Conservation (phyloP, 345 rosid genomes). For the Boechera divaricarpa region DNA sequence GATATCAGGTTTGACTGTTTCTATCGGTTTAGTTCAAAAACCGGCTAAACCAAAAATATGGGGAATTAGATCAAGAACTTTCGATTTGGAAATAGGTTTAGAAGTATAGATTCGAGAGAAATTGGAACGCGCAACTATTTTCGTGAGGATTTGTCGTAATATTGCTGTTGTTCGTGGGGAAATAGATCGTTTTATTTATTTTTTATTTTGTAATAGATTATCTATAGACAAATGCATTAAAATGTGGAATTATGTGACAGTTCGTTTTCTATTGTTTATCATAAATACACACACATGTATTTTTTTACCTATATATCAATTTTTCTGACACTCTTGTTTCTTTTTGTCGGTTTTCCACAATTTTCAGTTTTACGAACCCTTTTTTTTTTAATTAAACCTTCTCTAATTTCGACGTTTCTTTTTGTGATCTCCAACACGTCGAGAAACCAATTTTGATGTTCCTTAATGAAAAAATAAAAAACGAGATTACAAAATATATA, state of each 20-base stretch:
- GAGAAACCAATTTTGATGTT: slow-evolving; percentile 36
- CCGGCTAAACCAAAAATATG: no score
- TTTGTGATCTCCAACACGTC: slow-evolving; percentile 43
- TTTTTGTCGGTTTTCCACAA: slow-evolving; percentile 35
- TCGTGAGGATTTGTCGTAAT: rapidly evolving
- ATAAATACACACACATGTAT: slow-evolving; percentile 31
- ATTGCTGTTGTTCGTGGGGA: no score
- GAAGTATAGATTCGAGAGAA: no score
- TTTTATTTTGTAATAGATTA: no score
- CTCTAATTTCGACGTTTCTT: slow-evolving; percentile 47
- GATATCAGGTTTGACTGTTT: no score
- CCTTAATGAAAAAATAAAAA: not conserved
- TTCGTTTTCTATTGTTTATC: slow-evolving; percentile 20
- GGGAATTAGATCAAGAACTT: no score
- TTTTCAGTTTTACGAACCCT: slow-evolving; percentile 13
- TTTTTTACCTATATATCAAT: slow-evolving; percentile 26
- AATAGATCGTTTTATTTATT: no score
- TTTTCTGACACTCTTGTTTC: slow-evolving; percentile 46
- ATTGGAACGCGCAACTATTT: no score
- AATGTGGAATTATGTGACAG: not conserved
- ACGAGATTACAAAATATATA: not conserved
- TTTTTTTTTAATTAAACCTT: not conserved
- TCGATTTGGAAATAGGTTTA: no score
- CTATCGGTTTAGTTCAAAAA: no score
- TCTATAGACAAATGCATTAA: not conserved